Percentiles rank a stretch among this genome's conserved stretches.
Evolutionary conservation across 2,329 filamentous ascomycete species (phyloP).

Genomic region (Raffaelea deltoideospora): DNA sequence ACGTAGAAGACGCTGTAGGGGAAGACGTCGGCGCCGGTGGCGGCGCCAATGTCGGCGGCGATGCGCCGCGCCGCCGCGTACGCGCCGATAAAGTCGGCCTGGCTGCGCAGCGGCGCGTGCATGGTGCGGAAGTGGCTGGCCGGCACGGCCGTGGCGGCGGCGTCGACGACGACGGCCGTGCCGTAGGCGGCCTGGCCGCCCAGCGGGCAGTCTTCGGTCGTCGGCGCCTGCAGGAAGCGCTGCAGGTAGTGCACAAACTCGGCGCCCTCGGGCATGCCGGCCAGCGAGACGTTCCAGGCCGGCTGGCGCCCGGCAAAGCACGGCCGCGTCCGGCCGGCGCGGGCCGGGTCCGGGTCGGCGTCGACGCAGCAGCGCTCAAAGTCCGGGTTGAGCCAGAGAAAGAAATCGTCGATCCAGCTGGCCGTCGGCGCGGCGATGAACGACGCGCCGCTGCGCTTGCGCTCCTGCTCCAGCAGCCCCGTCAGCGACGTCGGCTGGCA

Average conservation of each 20-base stretch:
- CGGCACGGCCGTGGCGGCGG: conserved; percentile 48
- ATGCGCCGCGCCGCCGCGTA: conserved; percentile 85
- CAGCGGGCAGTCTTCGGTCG: conserved; percentile 70
- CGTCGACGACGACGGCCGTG: conserved; percentile 66
- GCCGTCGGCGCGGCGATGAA: conserved; percentile 81
- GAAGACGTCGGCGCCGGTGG: conserved; percentile 72
- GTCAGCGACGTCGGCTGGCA: conserved; percentile 73
- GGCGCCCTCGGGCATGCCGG: conserved; percentile 82
- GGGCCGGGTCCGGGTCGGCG: no score
- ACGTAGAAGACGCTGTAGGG: conserved; percentile 97
- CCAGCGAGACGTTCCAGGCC: conserved; percentile 76
- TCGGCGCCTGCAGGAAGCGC: conserved; percentile 69
- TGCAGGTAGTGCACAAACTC: conserved; percentile 80
- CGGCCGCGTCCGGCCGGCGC: conserved; percentile 44
- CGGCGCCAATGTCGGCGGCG: conserved; percentile 54
- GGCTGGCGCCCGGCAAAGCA: conserved; percentile 71
- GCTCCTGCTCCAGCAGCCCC: conserved; percentile 85
- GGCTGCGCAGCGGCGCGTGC: conserved; percentile 74
- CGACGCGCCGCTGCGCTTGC: conserved; percentile 74
- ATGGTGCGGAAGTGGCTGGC: conserved; percentile 86
- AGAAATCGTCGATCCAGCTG: conserved; percentile 94
- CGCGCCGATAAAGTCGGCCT: conserved; percentile 83
- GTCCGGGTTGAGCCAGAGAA: conserved; percentile 87
- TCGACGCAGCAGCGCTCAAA: conserved; percentile 62
- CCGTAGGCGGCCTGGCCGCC: conserved; percentile 81